Percentiles rank a stretch among this genome's conserved stretches.
Conservation (phyloP, 441 rosid species). For the Daphne laureola region DNA sequence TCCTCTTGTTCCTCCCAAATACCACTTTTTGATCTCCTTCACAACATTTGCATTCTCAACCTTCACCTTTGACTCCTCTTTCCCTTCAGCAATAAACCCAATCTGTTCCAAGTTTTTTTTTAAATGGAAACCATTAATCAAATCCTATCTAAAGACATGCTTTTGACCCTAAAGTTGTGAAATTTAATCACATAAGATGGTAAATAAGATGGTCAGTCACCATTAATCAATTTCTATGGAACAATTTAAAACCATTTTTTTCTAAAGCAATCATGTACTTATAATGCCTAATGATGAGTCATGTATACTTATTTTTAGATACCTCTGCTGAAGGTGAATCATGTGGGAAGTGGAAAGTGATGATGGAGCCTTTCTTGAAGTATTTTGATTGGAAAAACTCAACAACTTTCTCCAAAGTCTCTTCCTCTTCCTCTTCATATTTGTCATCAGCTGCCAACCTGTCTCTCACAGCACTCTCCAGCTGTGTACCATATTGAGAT, state of each 20-base stretch:
- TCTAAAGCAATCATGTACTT: no score
- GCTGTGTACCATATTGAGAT: constrained; percentile 58
- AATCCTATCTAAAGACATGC: no score
- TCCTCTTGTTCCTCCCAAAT: constrained; percentile 61
- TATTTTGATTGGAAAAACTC: constrained; percentile 73
- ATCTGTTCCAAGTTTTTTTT: constrained; percentile 26
- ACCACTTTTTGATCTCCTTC: constrained; percentile 74
- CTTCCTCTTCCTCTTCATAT: constrained; percentile 84
- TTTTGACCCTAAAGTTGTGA: no score
- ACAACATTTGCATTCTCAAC: constrained; percentile 66
- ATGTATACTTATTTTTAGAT: background rate
- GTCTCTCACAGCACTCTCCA: constrained; percentile 57
- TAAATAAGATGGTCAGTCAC: no score
- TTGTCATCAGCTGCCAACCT: constrained; percentile 53
- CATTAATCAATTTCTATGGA: no score
- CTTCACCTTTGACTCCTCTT: constrained; percentile 38
- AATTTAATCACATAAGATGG: no score
- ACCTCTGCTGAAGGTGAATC: constrained; percentile 45
- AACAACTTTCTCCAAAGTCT: constrained; percentile 54
- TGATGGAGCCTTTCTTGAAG: constrained; percentile 48
- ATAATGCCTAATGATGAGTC: background rate
- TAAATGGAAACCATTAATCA: no score
- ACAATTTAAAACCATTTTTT: no score
- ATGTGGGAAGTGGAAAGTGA: constrained; percentile 59
- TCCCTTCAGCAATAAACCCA: constrained; percentile 44